Evolutionary conservation across 192 early-diverging fungal genomes (phyloP), one percentile per base, ranked within the genome.

Genomic region (Backusella macrospora): DNA sequence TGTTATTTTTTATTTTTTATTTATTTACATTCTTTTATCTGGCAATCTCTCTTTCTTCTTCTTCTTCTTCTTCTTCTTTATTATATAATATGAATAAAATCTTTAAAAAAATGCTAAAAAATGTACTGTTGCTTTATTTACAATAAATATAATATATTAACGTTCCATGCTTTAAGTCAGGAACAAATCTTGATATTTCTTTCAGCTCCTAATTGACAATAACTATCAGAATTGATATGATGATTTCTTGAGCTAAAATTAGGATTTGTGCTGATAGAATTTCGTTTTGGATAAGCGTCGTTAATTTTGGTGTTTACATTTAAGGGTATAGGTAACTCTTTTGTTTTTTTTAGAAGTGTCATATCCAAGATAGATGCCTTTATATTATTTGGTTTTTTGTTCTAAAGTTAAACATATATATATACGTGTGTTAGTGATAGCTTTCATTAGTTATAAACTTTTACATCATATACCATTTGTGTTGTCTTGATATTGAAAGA

Each of bases 251-350:
- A 23, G 52, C 26, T 59, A 12, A 26, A 4, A 59, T 4, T 12
- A 59, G 52, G 26, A 23, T 26, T 59, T 18, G 9, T 59, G 26
- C 26, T 26, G 18, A 59, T 59, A 23, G 21, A 59, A 23, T 23
- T 59, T 26, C 26, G 52, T 23, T 59, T 59, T 23, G 26, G 21
- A 59, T 59, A 21, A 23, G 52, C 6, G 23, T 59, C 52, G 10
- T 59, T 59, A 9, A 1, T 59, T 12, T 12, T 12, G 52, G 52
- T 59, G 26, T 59, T 59, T 59, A 59, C 4, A 59, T 59, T 59
- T 59, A 59, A 10, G 52, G 52, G 52, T 59, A 59, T 59, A 59
- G 52, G 52, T 13, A 59, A 23, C 23, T 59, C 13, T 23, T 59
- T 59, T 59, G 52, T 59, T 59, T 59, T 59, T 21, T 12, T 23